A percentile compares a stretch with the other conserved stretches of the same genome.
Conservation (phyloP, 345 rosid genomes). For the Populus tremula region DNA sequence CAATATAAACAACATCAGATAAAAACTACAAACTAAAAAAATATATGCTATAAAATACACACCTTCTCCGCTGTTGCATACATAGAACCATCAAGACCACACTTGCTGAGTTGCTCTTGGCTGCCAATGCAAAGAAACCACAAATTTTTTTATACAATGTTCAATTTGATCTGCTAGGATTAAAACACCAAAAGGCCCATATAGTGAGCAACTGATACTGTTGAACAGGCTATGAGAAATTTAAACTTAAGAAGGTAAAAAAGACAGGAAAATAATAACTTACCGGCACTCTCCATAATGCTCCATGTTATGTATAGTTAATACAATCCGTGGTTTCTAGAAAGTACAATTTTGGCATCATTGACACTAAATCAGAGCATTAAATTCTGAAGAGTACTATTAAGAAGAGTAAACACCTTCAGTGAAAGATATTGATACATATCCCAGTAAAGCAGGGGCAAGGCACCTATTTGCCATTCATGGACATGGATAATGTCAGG, state of each 20-base stretch:
- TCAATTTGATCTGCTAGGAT: neutral
- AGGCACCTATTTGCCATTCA: constrained; percentile 59
- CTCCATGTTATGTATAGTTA: constrained; percentile 62
- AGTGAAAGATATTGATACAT: constrained; percentile 50
- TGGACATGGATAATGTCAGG: constrained; percentile 61
- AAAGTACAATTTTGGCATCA: neutral
- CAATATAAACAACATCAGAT: neutral
- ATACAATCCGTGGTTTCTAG: constrained; percentile 52
- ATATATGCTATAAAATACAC: constrained; percentile 1
- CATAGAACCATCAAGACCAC: constrained; percentile 55
- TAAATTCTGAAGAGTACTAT: neutral
- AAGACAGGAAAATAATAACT: constrained; percentile 4
- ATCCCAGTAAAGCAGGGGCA: constrained; percentile 63
- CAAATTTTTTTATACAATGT: neutral
- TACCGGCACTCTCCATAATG: constrained; percentile 57
- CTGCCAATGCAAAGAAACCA: constrained; percentile 30
- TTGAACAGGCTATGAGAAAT: neutral
- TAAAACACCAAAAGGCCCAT: neutral
- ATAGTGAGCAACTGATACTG: neutral
- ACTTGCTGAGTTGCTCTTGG: constrained; percentile 49
- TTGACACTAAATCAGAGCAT: neutral
- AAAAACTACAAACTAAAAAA: neutral
- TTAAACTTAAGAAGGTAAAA: neutral
- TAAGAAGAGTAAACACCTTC: constrained; percentile 30
- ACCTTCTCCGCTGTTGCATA: constrained; percentile 50